A percentile compares a stretch with the other conserved stretches of the same genome.
Evolutionary conservation across 2,329 filamentous ascomycete genomes (phyloP).

Genomic region (Botrytis squamosa): DNA sequence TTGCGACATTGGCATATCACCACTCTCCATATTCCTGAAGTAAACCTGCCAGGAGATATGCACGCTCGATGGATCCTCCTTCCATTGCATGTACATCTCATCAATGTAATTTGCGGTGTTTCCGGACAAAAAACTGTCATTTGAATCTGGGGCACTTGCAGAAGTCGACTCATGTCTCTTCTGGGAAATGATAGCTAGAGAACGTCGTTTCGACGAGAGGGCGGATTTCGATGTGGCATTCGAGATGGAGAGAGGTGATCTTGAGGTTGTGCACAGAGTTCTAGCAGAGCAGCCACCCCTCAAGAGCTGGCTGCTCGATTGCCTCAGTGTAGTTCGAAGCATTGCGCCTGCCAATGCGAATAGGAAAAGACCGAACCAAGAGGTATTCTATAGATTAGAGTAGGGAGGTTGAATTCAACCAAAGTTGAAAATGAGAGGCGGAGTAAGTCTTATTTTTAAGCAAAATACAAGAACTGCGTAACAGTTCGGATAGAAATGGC

Average conservation of each 20-base stretch:
- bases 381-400: background rate
- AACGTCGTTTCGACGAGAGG: constrained; percentile 48
- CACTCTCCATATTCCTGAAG: constrained; percentile 98
- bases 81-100: constrained; percentile 99
- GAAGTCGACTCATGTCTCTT: constrained; percentile 56
- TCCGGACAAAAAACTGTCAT: constrained; percentile 93
- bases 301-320: constrained; percentile 64
- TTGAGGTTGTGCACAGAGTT: constrained; percentile 39
- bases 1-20: constrained; percentile 95
- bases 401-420: constrained; percentile 5
- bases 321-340: constrained; percentile 68
- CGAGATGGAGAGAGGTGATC: constrained; percentile 44
- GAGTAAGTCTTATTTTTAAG: constrained; percentile 47
- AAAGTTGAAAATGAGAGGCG: constrained; percentile 44
- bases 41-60: constrained; percentile 99
- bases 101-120: constrained; percentile 99
- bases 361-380: constrained; percentile 18
- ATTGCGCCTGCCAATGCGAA: constrained; percentile 54
- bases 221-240: constrained; percentile 42
- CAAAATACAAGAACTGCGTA: constrained; percentile 16
- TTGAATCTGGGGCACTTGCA: constrained; percentile 67
- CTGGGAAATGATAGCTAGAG: constrained; percentile 47
- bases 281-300: constrained; percentile 49
- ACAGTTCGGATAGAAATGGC: constrained; percentile 16
- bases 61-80: constrained; percentile 85